Base-by-base conservation (phyloP, 768 basidiomycete species). In the Tricholoma sp. region DNA sequence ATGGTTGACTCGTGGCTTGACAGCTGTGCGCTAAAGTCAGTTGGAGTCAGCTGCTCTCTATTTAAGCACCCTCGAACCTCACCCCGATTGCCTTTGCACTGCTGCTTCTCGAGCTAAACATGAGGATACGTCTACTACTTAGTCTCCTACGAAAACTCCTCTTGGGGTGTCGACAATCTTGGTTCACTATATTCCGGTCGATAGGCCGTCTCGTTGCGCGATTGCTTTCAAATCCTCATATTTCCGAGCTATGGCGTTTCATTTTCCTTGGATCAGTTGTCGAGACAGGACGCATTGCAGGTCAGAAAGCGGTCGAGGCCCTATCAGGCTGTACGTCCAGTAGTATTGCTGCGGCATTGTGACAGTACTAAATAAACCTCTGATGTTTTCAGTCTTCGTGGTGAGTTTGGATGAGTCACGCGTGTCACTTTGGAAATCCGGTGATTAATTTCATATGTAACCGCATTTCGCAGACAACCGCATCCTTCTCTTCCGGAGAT, bases 401-500 rank as follows among this genome's bases (percentile, higher is more conserved):
- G 41, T 43, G 19, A 7, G 35, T 35, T 35, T 14, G 11, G 41
- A 19, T 19, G 24, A 27, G 24, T 27, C 24, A 27, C 24, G 5
- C 24, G 5, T 5, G 24, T 27, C 2, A 27, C 24, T 27, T n/a
- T n/a, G n/a, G n/a, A n/a, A n/a, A n/a, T n/a, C n/a, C n/a, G n/a
- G n/a, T n/a, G n/a, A 27, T 27, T 27, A 3, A 27, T 27, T 27
- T 27, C n/a, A n/a, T n/a, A n/a, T n/a, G n/a, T n/a, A n/a, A 27
- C 5, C 5, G 24, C 24, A 43, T 43, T 19, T 43, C 10, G 27
- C 47, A 49, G 47, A 49, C 47, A 31, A 49, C 47, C 14, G 47
- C 47, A 9, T 49, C 47, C n/a, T 49, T 49, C 47, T 31, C 47
- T 31, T 49, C 47, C n/a, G 47, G 47, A 29, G 47, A 49, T 49